These are phyloP conservation scores for Penicillium frequentans DNA, from an alignment of 2,329 filamentous ascomycete species.

Conservation along the genomic window DNA sequence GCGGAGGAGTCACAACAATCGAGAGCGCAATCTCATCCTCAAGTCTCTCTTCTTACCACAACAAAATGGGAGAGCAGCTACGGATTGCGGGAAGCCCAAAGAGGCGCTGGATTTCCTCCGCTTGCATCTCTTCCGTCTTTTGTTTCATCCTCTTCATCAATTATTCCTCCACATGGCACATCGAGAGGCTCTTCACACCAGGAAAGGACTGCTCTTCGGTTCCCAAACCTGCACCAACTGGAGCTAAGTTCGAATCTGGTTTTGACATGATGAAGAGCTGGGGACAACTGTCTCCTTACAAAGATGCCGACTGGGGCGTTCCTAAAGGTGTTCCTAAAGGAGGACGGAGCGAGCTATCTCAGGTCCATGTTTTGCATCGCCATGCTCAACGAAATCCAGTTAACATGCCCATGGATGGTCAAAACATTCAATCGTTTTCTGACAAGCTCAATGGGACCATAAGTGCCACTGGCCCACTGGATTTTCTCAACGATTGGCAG, in stretches of 20 bases:
- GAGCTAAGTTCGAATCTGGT: constrained; percentile 25
- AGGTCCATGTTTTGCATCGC: constrained; percentile 55
- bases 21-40: no score
- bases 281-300: constrained; percentile 34
- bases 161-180: neutral
- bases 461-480: constrained; percentile 49
- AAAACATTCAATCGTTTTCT: constrained; percentile 51
- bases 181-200: neutral
- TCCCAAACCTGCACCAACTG: constrained; percentile 20
- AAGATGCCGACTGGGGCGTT: constrained; percentile 25
- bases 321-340: constrained; percentile 51
- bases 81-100: neutral
- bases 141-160: neutral
- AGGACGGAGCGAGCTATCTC: constrained; percentile 52
- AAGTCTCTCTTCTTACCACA: neutral
- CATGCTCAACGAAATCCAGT: constrained; percentile 57
- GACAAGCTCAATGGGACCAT: constrained; percentile 43
- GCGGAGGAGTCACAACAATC: no score
- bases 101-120: neutral
- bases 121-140: neutral
- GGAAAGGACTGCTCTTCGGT: neutral
- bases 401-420: constrained; percentile 48
- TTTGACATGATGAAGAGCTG: constrained; percentile 34
- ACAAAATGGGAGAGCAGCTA: neutral
- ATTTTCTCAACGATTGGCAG: constrained; percentile 55